These are phyloP conservation scores for Cryptococcus amylolentus DNA, from an alignment of 1,284 basidiomycete genomes.

Conservation along the genomic window DNA sequence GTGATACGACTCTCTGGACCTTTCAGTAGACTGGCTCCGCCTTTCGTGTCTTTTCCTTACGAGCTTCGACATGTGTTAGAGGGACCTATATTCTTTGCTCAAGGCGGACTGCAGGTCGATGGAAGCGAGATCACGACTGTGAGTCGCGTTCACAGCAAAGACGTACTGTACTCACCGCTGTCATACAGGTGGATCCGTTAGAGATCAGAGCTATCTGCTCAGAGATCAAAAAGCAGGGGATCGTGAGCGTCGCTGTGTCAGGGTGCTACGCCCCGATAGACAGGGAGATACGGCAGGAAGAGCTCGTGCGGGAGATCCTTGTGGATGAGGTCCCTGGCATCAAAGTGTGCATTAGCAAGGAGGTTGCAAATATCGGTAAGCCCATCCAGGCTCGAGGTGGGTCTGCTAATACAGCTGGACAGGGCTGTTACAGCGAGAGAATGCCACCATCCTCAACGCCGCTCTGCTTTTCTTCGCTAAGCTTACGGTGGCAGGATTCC, in stretches of 20 bases:
- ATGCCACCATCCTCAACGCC: conserved; percentile 60
- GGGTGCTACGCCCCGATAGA: conserved; percentile 41
- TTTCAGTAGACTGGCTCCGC: conserved; percentile 25
- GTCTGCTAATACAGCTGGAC: conserved; percentile 18
- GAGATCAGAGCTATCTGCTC: conserved; percentile 33
- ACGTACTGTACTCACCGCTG: neutral
- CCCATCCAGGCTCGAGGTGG: neutral
- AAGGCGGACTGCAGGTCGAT: conserved; percentile 40
- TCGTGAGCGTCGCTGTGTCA: conserved; percentile 33
- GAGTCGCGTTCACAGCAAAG: conserved; percentile 2
- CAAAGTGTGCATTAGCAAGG: conserved; percentile 29
- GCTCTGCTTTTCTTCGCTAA: conserved; percentile 57
- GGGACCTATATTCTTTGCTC: conserved; percentile 29
- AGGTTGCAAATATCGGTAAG: conserved; percentile 36
- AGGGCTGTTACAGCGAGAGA: conserved; percentile 61
- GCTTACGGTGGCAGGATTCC: conserved; percentile 56
- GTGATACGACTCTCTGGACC: conserved; percentile 38
- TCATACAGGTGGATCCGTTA: conserved; percentile 22
- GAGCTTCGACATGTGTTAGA: conserved; percentile 31
- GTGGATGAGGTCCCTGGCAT: conserved; percentile 24
- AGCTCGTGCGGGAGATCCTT: conserved; percentile 29
- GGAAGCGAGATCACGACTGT: conserved; percentile 27
- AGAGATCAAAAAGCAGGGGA: conserved; percentile 29
- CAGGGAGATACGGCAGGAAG: conserved; percentile 31
- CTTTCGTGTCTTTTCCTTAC: conserved; percentile 34